phyloP scores from a whole-genome alignment of 2,329 filamentous ascomycete species.

The Neurospora crassa region DNA sequence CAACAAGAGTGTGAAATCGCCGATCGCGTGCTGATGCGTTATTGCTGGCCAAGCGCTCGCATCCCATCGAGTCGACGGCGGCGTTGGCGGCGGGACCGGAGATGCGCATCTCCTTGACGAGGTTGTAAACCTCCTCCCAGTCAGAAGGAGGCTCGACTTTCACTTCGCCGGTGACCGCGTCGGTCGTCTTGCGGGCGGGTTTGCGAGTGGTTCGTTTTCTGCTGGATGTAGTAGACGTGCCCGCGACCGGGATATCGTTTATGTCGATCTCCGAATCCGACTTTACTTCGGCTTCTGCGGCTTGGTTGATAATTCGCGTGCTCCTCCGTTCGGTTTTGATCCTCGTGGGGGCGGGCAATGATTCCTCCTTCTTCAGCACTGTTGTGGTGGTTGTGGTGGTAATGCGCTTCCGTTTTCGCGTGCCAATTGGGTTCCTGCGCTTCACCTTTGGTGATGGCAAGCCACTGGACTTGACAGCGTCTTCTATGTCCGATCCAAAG shows the following conservation, averaged over 20 bases:
- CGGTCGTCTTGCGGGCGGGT: conserved; percentile 29
- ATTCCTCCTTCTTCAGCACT: neutral
- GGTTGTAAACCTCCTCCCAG: conserved; percentile 75
- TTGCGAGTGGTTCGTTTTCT: conserved; percentile 27
- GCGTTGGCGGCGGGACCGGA: conserved; percentile 53
- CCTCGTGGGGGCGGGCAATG: conserved; percentile 1
- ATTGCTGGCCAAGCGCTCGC: conserved; percentile 60
- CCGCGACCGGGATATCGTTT: conserved; percentile 14
- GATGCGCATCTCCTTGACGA: conserved; percentile 67
- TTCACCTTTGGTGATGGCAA: neutral
- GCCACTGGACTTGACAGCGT: conserved; percentile 18
- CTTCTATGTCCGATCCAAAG: conserved; percentile 24
- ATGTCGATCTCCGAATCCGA: conserved; percentile 17
- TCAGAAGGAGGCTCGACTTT: conserved; percentile 56
- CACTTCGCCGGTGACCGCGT: conserved; percentile 21
- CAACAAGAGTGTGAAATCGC: conserved; percentile 77
- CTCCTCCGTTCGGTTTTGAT: conserved; percentile 7
- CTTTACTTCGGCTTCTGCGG: conserved; percentile 3
- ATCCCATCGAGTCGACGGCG: conserved; percentile 96
- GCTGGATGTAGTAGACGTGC: conserved; percentile 6
- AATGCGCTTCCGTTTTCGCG: conserved; percentile 23
- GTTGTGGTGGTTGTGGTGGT: conserved; percentile 17
- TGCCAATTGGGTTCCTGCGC: conserved; percentile 3
- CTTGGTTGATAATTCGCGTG: conserved; percentile 3
- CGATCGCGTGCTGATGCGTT: conserved; percentile 43